phyloP scores from a whole-genome alignment of 306 rosid species.

The Quercus parvula region DNA sequence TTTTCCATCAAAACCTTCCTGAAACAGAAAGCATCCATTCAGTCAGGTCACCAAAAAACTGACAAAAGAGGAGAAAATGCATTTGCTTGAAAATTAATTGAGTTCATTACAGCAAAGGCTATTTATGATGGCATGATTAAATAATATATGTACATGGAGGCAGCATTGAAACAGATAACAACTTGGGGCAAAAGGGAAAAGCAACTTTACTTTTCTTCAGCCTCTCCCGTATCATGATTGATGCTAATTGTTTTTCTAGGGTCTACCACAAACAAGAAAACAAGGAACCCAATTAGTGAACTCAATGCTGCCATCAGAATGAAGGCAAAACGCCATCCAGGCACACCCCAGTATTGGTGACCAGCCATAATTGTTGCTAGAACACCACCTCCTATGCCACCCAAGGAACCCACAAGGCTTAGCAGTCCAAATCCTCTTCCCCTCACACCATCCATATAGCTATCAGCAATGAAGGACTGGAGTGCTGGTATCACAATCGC shows the following conservation, averaged over 20 bases:
- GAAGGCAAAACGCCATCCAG: constrained; percentile 92
- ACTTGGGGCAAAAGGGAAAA: not conserved
- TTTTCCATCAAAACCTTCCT: constrained; percentile 50
- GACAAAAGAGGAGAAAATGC: constrained; percentile 7
- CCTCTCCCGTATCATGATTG: constrained; percentile 24
- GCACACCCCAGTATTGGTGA: constrained; percentile 57
- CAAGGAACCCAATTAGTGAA: constrained; percentile 75
- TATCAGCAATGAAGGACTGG: constrained; percentile 94
- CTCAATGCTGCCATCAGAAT: constrained; percentile 76
- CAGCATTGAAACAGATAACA: not conserved
- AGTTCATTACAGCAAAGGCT: too few species aligned
- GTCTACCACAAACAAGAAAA: constrained; percentile 68
- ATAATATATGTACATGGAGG: not conserved
- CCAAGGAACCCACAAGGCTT: constrained; percentile 67
- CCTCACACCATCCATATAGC: constrained; percentile 71
- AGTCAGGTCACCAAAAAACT: constrained; percentile 20
- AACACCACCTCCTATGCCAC: constrained; percentile 97
- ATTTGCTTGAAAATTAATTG: not conserved
- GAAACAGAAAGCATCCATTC: constrained; percentile 13
- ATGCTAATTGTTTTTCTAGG: constrained; percentile 43
- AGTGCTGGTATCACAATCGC: constrained; percentile 98
- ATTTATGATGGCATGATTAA: not conserved
- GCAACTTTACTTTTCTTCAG: constrained; percentile 48
- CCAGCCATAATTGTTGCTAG: constrained; percentile 97
- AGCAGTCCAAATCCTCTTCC: constrained; percentile 87